phyloP scores from a whole-genome alignment of 768 basidiomycete species.

The Pulveroboletus sp. region DNA sequence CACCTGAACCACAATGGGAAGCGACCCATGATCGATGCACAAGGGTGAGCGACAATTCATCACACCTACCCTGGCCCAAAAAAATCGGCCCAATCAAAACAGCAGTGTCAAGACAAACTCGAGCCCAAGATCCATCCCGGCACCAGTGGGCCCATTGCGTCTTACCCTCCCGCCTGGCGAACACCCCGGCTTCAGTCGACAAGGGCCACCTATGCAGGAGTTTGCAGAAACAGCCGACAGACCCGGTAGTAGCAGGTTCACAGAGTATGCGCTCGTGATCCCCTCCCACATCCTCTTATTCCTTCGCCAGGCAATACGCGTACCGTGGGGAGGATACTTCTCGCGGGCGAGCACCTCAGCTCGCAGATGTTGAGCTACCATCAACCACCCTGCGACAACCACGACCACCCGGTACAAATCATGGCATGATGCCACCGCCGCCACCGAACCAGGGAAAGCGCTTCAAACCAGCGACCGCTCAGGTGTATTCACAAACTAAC shows the following conservation, averaged over 20 bases:
- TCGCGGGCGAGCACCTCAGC: constrained; percentile 37
- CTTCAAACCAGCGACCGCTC: constrained; percentile 23
- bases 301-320: constrained; percentile 61
- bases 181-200: constrained; percentile 35
- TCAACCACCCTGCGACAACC: constrained; percentile 39
- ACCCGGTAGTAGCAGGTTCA: constrained; percentile 51
- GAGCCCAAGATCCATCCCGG: constrained; percentile 57
- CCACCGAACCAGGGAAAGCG: constrained; percentile 20
- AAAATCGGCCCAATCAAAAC: constrained; percentile 15
- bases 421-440: constrained; percentile 32
- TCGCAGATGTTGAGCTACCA: constrained; percentile 43
- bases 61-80: not conserved
- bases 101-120: constrained; percentile 39
- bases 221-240: constrained; percentile 27
- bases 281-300: constrained; percentile 9
- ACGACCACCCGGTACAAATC: constrained; percentile 29
- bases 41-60: constrained; percentile 36
- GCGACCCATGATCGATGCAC: constrained; percentile 49
- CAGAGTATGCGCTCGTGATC: constrained; percentile 37
- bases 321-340: constrained; percentile 51
- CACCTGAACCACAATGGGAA: constrained; percentile 60
- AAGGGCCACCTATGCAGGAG: constrained; percentile 18
- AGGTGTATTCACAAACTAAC: constrained; percentile 8
- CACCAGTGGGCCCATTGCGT: constrained; percentile 59
- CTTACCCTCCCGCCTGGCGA: constrained; percentile 67